phyloP scores from a whole-genome alignment of 2,329 filamentous ascomycete species.

The Zymoseptoria crescenta region DNA sequence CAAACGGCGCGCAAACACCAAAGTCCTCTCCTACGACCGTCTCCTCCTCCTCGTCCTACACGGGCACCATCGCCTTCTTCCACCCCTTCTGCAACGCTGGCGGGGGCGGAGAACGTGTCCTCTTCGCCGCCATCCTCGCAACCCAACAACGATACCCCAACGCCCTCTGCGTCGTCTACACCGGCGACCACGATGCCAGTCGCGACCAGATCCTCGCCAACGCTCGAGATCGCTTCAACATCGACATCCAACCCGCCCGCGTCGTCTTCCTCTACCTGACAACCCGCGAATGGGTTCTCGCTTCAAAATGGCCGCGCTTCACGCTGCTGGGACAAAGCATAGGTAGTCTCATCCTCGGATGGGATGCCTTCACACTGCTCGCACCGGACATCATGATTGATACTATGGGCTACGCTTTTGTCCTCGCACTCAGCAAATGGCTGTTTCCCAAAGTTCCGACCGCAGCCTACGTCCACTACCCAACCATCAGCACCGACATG shows the following conservation, averaged over 20 bases:
- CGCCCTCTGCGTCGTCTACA: conserved; percentile 87
- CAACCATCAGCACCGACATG: conserved; percentile 98
- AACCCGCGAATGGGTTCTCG: conserved; percentile 76
- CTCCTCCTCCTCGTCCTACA: conserved; percentile 54
- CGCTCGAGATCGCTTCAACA: conserved; percentile 75
- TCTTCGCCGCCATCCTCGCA: conserved; percentile 90
- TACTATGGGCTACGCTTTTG: conserved; percentile 96
- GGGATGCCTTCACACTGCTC: conserved; percentile 86
- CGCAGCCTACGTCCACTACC: conserved; percentile 93
- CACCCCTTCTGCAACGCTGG: conserved; percentile 98
- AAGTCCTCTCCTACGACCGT: conserved; percentile 34
- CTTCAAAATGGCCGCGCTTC: conserved; percentile 82
- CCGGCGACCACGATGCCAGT: conserved; percentile 81
- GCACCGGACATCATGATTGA: conserved; percentile 93
- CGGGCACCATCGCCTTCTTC: conserved; percentile 88
- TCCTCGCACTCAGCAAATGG: conserved; percentile 71
- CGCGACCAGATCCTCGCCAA: conserved; percentile 65
- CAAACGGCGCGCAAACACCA: conserved; percentile 37
- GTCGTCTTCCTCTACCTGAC: conserved; percentile 86
- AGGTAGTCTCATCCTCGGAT: conserved; percentile 77
- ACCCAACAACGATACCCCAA: conserved; percentile 84
- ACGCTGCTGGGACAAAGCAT: conserved; percentile 91
- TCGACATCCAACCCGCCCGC: conserved; percentile 73
- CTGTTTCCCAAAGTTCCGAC: conserved; percentile 77
- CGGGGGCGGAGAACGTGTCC: conserved; percentile 86